Conservation (phyloP, 768 basidiomycete genomes). For the Phaffia tasmanica region DNA sequence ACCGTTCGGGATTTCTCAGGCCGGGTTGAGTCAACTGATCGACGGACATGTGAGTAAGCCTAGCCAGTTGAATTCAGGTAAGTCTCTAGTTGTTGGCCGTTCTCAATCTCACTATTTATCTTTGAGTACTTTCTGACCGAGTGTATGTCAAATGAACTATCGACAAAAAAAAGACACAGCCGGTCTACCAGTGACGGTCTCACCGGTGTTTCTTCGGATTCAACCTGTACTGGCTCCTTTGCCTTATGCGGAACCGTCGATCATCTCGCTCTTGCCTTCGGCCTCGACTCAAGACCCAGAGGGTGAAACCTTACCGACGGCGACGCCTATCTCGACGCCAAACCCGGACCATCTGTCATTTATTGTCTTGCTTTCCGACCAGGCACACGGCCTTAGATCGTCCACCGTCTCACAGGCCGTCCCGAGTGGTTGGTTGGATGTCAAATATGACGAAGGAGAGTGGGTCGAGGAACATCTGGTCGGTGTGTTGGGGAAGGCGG, state of each 20-base stretch:
- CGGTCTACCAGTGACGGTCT: constrained; percentile 50
- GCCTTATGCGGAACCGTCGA: constrained; percentile 38
- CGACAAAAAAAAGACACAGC: constrained; percentile 21
- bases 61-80: not conserved
- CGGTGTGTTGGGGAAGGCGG: constrained; percentile 67
- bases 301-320: constrained; percentile 29
- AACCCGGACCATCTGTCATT: constrained; percentile 52
- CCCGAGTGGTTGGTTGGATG: constrained; percentile 70
- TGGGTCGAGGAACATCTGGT: constrained; percentile 93
- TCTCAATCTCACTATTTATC: not conserved
- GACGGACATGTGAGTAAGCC: constrained; percentile 42
- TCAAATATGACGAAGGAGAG: constrained; percentile 70
- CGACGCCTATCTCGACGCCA: constrained; percentile 28
- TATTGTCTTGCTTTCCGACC: constrained; percentile 62
- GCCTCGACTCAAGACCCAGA: constrained; percentile 6
- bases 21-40: constrained; percentile 63
- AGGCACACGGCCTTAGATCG: constrained; percentile 61
- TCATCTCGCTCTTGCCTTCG: constrained; percentile 35
- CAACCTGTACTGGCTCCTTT: constrained; percentile 63
- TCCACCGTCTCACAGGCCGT: constrained; percentile 73
- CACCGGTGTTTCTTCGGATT: constrained; percentile 83
- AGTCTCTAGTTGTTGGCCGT: not conserved
- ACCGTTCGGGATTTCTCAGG: constrained; percentile 42
- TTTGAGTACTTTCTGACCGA: not conserved
- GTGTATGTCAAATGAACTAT: not conserved